Evolutionary conservation across 208 protist species (phyloP).

Genomic region (Leishmania guyanensis): DNA sequence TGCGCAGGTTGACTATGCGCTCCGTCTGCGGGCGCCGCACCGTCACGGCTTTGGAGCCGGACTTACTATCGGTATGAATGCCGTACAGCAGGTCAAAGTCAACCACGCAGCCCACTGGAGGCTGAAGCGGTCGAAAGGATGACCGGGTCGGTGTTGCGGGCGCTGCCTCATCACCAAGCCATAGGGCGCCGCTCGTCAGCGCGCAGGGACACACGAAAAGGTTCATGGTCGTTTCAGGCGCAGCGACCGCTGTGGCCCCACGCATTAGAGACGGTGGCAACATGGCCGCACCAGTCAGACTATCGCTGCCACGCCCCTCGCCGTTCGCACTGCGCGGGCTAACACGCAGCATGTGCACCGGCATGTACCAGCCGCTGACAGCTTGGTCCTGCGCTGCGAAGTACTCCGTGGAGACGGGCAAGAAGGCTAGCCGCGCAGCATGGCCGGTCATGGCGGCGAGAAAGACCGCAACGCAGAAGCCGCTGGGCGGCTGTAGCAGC

Average conservation of each 20-base stretch:
- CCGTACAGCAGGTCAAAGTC: slow-evolving; percentile 5
- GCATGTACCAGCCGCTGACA: slow-evolving; percentile 13
- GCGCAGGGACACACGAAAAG: slow-evolving; percentile 5
- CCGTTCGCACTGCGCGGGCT: no score
- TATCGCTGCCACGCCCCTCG: no score
- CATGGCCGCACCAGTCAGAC: not conserved
- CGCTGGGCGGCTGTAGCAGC: slow-evolving; percentile 8
- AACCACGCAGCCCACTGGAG: slow-evolving; percentile 1
- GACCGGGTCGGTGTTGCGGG: not conserved
- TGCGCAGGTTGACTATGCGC: slow-evolving; percentile 18
- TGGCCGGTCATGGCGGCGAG: slow-evolving; percentile 16
- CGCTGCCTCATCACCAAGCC: not conserved
- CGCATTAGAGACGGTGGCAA: not conserved
- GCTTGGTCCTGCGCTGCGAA: slow-evolving; percentile 1
- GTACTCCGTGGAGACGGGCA: not conserved
- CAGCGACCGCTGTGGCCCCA: not conserved
- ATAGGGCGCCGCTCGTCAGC: slow-evolving; percentile 1
- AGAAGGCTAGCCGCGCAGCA: slow-evolving; percentile 1
- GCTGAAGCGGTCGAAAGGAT: not conserved
- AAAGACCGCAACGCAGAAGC: slow-evolving; percentile 3
- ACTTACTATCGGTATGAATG: not conserved
- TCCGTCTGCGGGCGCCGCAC: slow-evolving; percentile 13
- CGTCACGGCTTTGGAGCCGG: not conserved
- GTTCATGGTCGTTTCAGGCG: not conserved
- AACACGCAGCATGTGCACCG: slow-evolving; percentile 4